phyloP scores from a whole-genome alignment of 75 land plant genomes.

The Selaginella moellendorffii region DNA sequence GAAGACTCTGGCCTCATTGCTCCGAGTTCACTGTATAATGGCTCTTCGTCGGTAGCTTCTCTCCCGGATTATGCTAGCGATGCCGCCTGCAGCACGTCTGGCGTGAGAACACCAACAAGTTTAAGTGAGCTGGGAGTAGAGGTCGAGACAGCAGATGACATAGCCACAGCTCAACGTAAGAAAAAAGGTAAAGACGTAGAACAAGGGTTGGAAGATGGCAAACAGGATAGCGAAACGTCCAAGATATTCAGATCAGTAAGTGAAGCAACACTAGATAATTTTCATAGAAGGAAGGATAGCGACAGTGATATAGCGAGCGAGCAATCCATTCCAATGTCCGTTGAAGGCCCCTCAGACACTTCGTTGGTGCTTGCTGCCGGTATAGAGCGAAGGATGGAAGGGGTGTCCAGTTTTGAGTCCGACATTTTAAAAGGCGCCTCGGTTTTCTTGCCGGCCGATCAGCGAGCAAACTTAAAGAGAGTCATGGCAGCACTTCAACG shows the following conservation, averaged over 20 bases:
- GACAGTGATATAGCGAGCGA: slow-evolving; percentile 44
- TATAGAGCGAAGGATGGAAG: slow-evolving; percentile 12
- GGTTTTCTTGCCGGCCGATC: slow-evolving; percentile 48
- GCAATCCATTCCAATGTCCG: slow-evolving; percentile 33
- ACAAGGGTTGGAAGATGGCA: not conserved
- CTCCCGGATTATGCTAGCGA: slow-evolving; percentile 50
- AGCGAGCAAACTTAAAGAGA: slow-evolving; percentile 58
- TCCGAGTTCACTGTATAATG: too few species aligned
- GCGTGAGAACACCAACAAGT: slow-evolving; percentile 39
- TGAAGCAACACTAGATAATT: not conserved
- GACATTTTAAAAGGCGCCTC: slow-evolving; percentile 35
- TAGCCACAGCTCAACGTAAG: not conserved
- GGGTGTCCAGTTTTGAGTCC: slow-evolving; percentile 12
- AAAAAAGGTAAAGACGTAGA: not conserved
- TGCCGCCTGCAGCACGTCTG: slow-evolving; percentile 34
- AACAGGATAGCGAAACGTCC: too few species aligned
- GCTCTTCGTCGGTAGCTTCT: too few species aligned
- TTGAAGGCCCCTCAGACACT: slow-evolving; percentile 24
- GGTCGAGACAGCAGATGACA: slow-evolving; percentile 15
- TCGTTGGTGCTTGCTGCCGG: slow-evolving; percentile 10
- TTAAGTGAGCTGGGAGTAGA: slow-evolving; percentile 29
- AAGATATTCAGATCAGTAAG: not conserved
- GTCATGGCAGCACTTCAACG: slow-evolving; percentile 45
- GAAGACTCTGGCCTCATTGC: too few species aligned
- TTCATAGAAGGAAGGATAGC: not conserved